Evolutionary conservation across 2,329 filamentous ascomycete species (phyloP), one percentile per base, ranked within the genome.

Genomic region (Xylaria sp.): DNA sequence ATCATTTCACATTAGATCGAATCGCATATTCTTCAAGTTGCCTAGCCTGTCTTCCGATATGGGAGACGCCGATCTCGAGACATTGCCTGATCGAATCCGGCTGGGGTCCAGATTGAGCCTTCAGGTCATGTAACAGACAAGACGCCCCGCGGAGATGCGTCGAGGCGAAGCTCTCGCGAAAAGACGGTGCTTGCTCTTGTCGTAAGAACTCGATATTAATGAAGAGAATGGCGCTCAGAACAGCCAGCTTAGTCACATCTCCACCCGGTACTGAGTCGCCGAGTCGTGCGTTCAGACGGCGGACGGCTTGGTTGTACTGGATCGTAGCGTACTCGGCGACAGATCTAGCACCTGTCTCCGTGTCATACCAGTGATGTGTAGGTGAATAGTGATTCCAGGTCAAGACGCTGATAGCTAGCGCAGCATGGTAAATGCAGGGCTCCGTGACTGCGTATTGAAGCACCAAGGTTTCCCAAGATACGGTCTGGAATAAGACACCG

Each of bases 391-490:
- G 50, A 23, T 66, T 20, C 34, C 56, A 52, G 15, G 48, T 48
- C 13, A 54, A 46, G 28, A 37, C 41, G 51, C 64, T 32, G 32
- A 66, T 56, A 7, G 64, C 46, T 9, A 62, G 56, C 23, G 55
- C 55, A 15, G 64, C 48, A 13, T 66, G 64, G 48, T 66, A 56
- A 7, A 66, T 55, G 48, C 63, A 61, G 13, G 48, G 63, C 56
- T 66, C 63, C 1, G 10, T 37, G 46, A n/a, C 6, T 18, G 56
- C 46, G 10, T 28, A 66, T 28, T 20, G 56, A 54, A 61, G 46
- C 37, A 61, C 46, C 13, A 66, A 10, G n/a, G 48, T 25, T 23
- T 61, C 63, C 56, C 63, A 61, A 2, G 25, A 25, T 32, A n/a
- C 46, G 3, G 23, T 46, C 20, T 66, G 37, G n/a, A 59, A 61